Conservation (phyloP, 176 grass and related monocot species). For the Triticum turgidum region DNA sequence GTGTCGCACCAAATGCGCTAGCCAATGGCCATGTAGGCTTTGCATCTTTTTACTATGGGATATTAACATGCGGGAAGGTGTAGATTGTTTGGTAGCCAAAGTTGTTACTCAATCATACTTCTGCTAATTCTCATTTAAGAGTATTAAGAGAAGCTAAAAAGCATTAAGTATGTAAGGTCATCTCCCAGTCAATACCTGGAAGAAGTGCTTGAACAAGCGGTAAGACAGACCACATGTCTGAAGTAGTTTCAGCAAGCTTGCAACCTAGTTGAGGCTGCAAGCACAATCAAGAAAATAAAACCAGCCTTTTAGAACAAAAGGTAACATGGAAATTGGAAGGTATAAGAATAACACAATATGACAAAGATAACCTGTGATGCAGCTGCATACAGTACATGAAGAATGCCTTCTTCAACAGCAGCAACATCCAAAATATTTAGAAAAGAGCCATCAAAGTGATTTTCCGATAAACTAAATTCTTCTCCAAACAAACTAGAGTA, state of each 20-base stretch:
- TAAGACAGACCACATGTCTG: conserved; percentile 82
- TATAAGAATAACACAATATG: conserved; percentile 22
- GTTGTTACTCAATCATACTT: conserved; percentile 10
- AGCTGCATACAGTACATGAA: conserved; percentile 86
- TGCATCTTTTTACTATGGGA: conserved; percentile 20
- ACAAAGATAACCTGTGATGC: conserved; percentile 71
- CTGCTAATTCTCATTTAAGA: conserved; percentile 12
- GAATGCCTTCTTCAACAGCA: conserved; percentile 91
- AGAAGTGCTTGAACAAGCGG: conserved; percentile 95
- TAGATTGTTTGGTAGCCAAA: not conserved
- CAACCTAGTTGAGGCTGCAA: conserved; percentile 70
- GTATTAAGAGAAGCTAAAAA: conserved; percentile 18
- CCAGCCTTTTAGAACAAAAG: conserved; percentile 18
- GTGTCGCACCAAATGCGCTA: not conserved
- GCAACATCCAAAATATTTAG: conserved; percentile 91
- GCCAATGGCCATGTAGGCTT: not conserved
- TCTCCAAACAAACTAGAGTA: conserved; percentile 86
- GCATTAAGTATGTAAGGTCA: conserved; percentile 21
- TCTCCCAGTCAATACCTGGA: conserved; percentile 57
- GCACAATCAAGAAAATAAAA: conserved; percentile 41
- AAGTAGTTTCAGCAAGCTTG: conserved; percentile 74
- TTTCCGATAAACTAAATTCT: conserved; percentile 65
- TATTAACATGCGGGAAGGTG: not conserved
- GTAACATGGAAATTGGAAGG: conserved; percentile 9
- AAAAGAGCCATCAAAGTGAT: conserved; percentile 50